Base-by-base conservation (phyloP, 1,139 yeast genomes). In the Lodderomyces theae region DNA sequence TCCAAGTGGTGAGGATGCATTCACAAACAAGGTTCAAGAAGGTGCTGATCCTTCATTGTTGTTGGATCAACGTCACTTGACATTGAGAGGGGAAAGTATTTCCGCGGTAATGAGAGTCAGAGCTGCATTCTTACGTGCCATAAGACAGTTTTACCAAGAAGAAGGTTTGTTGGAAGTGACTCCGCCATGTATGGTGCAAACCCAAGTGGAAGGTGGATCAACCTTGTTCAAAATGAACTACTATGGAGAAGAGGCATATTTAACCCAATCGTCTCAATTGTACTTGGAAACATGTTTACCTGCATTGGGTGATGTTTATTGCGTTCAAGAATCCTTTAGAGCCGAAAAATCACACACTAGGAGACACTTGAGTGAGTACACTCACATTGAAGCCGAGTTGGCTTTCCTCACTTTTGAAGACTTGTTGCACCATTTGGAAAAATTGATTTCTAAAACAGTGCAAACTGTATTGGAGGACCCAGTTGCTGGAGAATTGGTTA, bases 161-260 rank as follows among this genome's bases (percentile, higher is more conserved):
- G 90, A 86, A 68, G 79, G 80, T 32, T 61, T 89, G 43, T 70
- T 80, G 35, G 99, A 94, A 73, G 97, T 94, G 46, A 92, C 97
- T 29, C 97, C 98, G 38, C 99, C 99, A 57, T 90, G 97, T 69
- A 90, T 94, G 97, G 99, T 94, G 44, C 98, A 94, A 71, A 90
- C 97, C 35, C 97, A 92, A 72, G 99, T 94, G 46, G 99, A 94
- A 72, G 98, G 99, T 63, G 99, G 99, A 41, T 86, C 97, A 25
- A 94, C 98, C 13, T 76, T 94, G 60, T 94, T 94, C 73, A 82
- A 84, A 56, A 74, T 94, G 74, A 86, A 87, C 63, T 94, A 94
- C 72, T 94, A 94, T 62, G 97, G 97, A 39, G 96, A 92, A 71
- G 94, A 90, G 63, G 98, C 98, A 12, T 94, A 74, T 67, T 76